Conservation (phyloP, 2,329 filamentous ascomycete genomes). For the Decorospora gaudefroyi region DNA sequence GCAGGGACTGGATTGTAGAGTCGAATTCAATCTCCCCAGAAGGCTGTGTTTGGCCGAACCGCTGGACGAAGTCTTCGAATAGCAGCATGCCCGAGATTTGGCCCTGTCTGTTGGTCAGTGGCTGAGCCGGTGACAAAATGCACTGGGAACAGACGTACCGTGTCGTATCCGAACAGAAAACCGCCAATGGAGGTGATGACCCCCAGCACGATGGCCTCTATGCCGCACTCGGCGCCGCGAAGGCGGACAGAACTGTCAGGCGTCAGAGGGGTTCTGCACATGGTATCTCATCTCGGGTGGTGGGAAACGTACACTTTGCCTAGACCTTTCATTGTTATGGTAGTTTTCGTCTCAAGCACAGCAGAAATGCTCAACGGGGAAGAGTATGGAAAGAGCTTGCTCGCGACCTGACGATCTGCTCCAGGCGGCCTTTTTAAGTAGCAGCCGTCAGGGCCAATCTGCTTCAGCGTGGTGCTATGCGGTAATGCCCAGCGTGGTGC, state of each 20-base stretch:
- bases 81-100: slow-evolving; percentile 49
- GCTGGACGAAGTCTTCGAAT: slow-evolving; percentile 58
- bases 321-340: slow-evolving; percentile 33
- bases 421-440: too few relatives aligned
- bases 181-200: slow-evolving; percentile 62
- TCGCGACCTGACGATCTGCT: slow-evolving; percentile 2
- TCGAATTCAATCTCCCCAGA: slow-evolving; percentile 49
- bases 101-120: slow-evolving; percentile 21
- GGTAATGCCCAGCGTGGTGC: slow-evolving; percentile 33
- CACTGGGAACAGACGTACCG: slow-evolving; percentile 40
- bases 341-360: slow-evolving; percentile 4
- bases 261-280: slow-evolving; percentile 9
- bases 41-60: slow-evolving; percentile 57
- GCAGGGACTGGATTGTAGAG: slow-evolving; percentile 52
- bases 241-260: slow-evolving; percentile 31
- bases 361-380: slow-evolving; percentile 3
- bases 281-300: slow-evolving; percentile 4
- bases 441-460: slow-evolving; percentile 16
- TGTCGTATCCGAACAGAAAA: slow-evolving; percentile 68
- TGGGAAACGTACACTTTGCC: slow-evolving; percentile 34
- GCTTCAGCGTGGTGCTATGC: slow-evolving; percentile 18
- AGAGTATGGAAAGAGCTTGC: slow-evolving; percentile 6
- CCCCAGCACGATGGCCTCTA: slow-evolving; percentile 58
- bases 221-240: slow-evolving; percentile 41
- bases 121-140: neutral